Conservation (phyloP, 352 stramenopile genomes). For the Phytophthora chlamydospora region DNA sequence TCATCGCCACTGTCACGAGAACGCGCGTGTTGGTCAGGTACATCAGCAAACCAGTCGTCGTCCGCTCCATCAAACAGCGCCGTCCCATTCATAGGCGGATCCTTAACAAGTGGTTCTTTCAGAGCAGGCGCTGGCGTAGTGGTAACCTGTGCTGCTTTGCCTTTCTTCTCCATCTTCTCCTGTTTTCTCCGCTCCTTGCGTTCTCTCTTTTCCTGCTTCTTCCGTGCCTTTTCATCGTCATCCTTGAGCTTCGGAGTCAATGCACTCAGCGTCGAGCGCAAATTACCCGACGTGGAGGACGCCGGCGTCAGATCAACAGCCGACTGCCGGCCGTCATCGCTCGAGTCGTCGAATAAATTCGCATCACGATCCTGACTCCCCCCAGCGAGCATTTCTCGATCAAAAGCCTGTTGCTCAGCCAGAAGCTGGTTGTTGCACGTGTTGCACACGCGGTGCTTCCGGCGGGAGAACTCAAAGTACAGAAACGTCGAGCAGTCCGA, state of each 20-base stretch:
- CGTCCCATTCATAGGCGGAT: background rate
- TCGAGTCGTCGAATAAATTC: constrained; percentile 22
- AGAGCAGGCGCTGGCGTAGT: background rate
- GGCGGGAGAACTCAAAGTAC: constrained; percentile 60
- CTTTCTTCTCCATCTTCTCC: constrained; percentile 14
- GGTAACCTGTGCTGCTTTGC: background rate
- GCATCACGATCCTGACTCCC: constrained; percentile 1
- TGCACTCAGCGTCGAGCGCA: constrained; percentile 18
- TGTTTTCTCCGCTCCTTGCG: constrained; percentile 23
- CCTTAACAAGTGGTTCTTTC: background rate
- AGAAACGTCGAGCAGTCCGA: constrained; percentile 76
- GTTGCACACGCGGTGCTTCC: constrained; percentile 72
- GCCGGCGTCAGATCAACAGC: constrained; percentile 7
- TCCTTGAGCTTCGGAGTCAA: constrained; percentile 11
- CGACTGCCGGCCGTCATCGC: constrained; percentile 5
- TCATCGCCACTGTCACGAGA: constrained; percentile 18
- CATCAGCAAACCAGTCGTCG: constrained; percentile 71
- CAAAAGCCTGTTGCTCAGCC: constrained; percentile 32
- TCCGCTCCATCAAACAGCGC: constrained; percentile 58
- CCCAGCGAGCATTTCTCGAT: constrained; percentile 20
- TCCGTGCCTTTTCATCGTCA: constrained; percentile 20
- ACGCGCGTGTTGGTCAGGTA: constrained; percentile 13
- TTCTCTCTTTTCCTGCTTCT: constrained; percentile 25
- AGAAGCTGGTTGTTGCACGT: constrained; percentile 44
- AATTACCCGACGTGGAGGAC: constrained; percentile 5